phyloP scores from a whole-genome alignment of 352 stramenopile genomes.

The Pythium monospermum region DNA sequence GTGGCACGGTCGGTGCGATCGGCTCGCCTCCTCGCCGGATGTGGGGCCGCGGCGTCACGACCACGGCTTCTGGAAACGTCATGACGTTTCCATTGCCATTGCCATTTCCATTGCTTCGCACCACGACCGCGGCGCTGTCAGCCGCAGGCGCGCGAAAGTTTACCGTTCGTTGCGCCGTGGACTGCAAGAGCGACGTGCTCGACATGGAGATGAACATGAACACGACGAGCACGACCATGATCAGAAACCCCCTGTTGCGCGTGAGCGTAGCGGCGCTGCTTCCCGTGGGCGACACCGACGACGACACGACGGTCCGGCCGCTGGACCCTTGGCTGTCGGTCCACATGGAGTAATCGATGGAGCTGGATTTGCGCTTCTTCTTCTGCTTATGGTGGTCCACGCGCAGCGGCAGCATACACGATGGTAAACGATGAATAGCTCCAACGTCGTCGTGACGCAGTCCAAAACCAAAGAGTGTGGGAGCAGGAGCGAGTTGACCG shows the following conservation, averaged over 20 bases:
- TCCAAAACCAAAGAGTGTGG: constrained; percentile 8
- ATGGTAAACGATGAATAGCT: too few species aligned
- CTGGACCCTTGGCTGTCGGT: constrained; percentile 28
- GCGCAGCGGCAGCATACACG: constrained; percentile 41
- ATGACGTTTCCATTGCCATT: constrained; percentile 18
- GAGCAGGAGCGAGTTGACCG: too few species aligned
- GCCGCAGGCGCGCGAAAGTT: constrained; percentile 11
- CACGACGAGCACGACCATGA: constrained; percentile 40
- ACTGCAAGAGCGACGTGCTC: constrained; percentile 31
- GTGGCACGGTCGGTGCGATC: neutral
- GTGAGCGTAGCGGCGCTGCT: constrained; percentile 35
- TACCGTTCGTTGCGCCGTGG: constrained; percentile 2
- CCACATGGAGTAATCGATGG: constrained; percentile 59
- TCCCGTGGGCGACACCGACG: constrained; percentile 23
- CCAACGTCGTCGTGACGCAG: too few species aligned
- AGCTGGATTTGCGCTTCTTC: constrained; percentile 85
- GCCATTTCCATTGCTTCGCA: constrained; percentile 10
- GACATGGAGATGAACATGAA: constrained; percentile 67
- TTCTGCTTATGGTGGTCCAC: constrained; percentile 30
- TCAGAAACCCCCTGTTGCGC: constrained; percentile 41
- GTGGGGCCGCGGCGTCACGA: constrained; percentile 5
- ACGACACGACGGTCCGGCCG: constrained; percentile 20
- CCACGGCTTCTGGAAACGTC: constrained; percentile 14
- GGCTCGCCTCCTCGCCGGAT: constrained; percentile 5
- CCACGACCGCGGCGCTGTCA: constrained; percentile 13